Conservation (phyloP, 2,329 filamentous ascomycete species). For the Alternaria sp. region DNA sequence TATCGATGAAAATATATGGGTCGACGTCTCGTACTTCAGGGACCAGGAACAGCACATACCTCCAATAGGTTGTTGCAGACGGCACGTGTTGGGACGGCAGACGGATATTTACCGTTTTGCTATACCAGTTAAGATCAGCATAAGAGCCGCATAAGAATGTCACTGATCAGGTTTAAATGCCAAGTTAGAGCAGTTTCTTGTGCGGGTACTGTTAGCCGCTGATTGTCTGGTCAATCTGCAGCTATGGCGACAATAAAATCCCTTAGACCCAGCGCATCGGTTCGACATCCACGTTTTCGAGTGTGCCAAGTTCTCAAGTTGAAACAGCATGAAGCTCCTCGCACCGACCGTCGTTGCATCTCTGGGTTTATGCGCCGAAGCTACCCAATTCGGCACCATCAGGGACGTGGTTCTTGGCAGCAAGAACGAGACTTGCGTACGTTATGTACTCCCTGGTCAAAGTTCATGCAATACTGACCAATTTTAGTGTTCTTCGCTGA, state of each 20-base stretch:
- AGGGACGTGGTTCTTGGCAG: not conserved
- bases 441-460: constrained; percentile 5
- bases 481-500: constrained; percentile 28
- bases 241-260: constrained; percentile 3
- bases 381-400: not conserved
- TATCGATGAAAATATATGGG: not conserved
- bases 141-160: not conserved
- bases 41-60: not conserved
- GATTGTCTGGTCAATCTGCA: not conserved
- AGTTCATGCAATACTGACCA: constrained; percentile 14
- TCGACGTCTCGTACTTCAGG: not conserved
- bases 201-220: not conserved
- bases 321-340: constrained; percentile 16
- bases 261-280: constrained; percentile 2
- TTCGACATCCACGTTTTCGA: constrained; percentile 9
- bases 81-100: not conserved
- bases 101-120: not conserved
- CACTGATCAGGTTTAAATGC: not conserved
- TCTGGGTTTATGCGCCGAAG: constrained; percentile 9
- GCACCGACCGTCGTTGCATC: constrained; percentile 7
- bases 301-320: constrained; percentile 12
- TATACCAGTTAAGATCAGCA: not conserved
- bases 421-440: constrained; percentile 11
- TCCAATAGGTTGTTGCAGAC: not conserved
- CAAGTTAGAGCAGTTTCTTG: not conserved